Percentiles rank a stretch among this genome's conserved stretches.
phyloP scores from a whole-genome alignment of 2,329 filamentous ascomycete genomes.

The Blastomyces percursus region DNA sequence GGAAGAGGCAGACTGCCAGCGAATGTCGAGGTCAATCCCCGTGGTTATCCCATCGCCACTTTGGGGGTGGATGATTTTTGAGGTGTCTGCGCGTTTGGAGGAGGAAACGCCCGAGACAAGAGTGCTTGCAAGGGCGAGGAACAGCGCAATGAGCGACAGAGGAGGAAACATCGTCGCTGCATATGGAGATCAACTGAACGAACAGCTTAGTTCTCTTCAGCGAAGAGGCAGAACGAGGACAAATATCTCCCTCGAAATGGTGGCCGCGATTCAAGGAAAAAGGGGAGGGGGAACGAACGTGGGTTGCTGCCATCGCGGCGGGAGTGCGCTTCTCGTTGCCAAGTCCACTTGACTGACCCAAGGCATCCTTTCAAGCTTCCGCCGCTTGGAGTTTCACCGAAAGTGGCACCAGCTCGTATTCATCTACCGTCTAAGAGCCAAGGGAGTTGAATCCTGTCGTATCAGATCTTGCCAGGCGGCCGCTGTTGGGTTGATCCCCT shows the following conservation, averaged over 20 bases:
- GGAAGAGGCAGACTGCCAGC: conserved; percentile 8
- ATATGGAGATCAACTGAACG: neutral
- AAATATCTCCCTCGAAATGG: neutral
- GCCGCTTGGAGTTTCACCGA: too few relatives aligned
- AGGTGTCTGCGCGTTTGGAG: conserved; percentile 7
- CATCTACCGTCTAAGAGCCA: neutral
- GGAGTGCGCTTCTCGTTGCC: too few relatives aligned
- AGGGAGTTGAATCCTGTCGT: neutral
- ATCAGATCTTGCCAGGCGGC: neutral
- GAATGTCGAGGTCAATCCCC: conserved; percentile 10
- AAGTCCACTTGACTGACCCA: neutral
- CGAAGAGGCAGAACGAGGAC: neutral
- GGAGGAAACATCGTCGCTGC: neutral
- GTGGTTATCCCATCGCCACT: conserved; percentile 9
- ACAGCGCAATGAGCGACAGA: neutral
- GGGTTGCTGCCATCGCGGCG: too few relatives aligned
- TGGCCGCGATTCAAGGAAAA: neutral
- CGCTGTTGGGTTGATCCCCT: neutral
- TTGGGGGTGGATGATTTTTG: conserved; percentile 6
- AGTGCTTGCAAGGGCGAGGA: neutral
- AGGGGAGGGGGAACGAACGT: neutral
- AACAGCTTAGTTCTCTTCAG: neutral
- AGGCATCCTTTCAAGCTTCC: neutral
- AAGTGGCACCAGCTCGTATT: neutral
- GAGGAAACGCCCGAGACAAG: neutral